These are phyloP conservation scores for Rhodomyrtus psidioides DNA, from an alignment of 441 rosid species.

Conservation along the genomic window DNA sequence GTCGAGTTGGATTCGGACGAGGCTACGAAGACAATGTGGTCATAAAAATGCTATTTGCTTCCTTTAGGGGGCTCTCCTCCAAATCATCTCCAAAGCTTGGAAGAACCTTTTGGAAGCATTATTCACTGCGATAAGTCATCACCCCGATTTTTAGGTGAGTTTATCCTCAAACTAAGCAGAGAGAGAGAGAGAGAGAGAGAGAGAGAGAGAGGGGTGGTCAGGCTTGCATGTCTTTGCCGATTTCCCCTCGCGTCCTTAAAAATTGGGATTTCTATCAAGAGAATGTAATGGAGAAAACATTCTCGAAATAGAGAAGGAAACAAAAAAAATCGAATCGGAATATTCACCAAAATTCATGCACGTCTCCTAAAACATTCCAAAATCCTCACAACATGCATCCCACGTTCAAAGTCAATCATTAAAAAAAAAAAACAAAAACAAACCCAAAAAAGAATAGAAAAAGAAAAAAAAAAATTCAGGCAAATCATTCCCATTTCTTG, in stretches of 20 bases:
- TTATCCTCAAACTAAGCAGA: not conserved
- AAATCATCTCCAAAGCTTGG: not conserved
- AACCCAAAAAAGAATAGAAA: not conserved
- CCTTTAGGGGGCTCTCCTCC: not conserved
- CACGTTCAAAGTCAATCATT: constrained; percentile 32
- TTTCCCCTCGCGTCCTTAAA: constrained; percentile 7
- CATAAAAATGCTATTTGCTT: not conserved
- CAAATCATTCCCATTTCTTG: not conserved
- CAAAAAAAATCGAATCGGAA: not conserved
- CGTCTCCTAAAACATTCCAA: constrained; percentile 5
- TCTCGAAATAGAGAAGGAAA: not conserved
- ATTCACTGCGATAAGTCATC: not conserved
- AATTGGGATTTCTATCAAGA: not conserved
- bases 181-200: not conserved
- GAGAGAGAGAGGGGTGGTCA: not conserved
- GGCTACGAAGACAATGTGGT: not conserved
- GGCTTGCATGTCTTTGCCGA: constrained; percentile 10
- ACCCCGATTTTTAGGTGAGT: not conserved
- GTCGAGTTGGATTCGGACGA: not conserved
- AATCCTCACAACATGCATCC: constrained; percentile 29
- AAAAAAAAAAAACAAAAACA: not conserved
- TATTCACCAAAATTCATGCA: not conserved
- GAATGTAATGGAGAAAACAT: not conserved
- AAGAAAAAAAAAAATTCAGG: not conserved
- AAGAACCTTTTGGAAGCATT: not conserved